Conservation (phyloP, 1,284 basidiomycete species). For the Meira nashicola region DNA sequence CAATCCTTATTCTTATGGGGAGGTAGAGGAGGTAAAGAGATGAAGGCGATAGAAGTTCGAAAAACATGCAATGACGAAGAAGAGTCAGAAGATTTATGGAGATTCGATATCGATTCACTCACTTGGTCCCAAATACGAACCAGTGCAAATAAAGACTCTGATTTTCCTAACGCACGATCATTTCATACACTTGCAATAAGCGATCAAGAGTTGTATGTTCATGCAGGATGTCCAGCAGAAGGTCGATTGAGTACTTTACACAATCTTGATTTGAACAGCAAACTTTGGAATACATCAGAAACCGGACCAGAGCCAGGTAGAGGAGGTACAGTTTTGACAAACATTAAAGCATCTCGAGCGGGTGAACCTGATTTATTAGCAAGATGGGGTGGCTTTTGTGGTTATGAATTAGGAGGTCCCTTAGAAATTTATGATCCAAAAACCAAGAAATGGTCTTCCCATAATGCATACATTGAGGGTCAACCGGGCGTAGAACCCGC, state of each 20-base stretch:
- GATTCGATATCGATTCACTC: slow-evolving; percentile 16
- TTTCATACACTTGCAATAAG: slow-evolving; percentile 49
- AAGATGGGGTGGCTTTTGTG: slow-evolving; percentile 51
- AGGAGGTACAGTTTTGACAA: slow-evolving; percentile 53
- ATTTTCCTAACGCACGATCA: slow-evolving; percentile 43
- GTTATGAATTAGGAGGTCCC: slow-evolving; percentile 49
- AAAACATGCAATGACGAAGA: slow-evolving; percentile 9
- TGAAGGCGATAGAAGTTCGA: slow-evolving; percentile 49
- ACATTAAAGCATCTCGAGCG: slow-evolving; percentile 7
- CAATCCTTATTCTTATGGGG: slow-evolving; percentile 56
- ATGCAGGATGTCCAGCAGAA: slow-evolving; percentile 56
- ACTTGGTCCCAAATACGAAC: slow-evolving; percentile 41
- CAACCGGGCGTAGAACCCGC: slow-evolving; percentile 14
- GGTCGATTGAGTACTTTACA: slow-evolving; percentile 30
- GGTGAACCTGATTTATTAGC: slow-evolving; percentile 7
- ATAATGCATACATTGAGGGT: slow-evolving; percentile 5
- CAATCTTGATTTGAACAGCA: slow-evolving; percentile 51
- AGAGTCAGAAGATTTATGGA: slow-evolving; percentile 19
- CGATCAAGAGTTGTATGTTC: slow-evolving; percentile 54
- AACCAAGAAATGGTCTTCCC: slow-evolving; percentile 11
- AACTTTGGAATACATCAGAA: slow-evolving; percentile 52
- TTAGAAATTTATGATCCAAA: slow-evolving; percentile 46
- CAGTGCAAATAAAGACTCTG: slow-evolving; percentile 24
- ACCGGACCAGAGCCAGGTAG: slow-evolving; percentile 55
- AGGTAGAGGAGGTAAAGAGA: slow-evolving; percentile 56